A percentile compares a stretch with the other conserved stretches of the same genome.
These are phyloP conservation scores for Blastobotrys petasosporus DNA, from an alignment of 1,139 yeast genomes.

Conservation along the genomic window DNA sequence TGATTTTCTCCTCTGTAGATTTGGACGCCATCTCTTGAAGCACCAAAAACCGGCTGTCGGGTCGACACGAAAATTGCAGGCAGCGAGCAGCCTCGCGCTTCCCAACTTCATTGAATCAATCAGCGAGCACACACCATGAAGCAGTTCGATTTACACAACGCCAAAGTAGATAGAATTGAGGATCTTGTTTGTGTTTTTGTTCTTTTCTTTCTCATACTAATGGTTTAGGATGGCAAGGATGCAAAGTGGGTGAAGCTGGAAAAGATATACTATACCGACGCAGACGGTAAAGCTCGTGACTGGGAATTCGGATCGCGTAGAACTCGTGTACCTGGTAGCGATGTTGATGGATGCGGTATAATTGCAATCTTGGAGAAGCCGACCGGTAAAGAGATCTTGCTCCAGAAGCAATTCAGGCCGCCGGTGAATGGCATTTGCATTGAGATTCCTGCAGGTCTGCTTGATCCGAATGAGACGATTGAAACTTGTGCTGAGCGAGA, in stretches of 20 bases:
- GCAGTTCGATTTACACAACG: slow-evolving; percentile 26
- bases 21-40: too few species aligned
- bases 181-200: slow-evolving; percentile 26
- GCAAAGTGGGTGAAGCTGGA: slow-evolving; percentile 56
- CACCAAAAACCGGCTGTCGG: too few species aligned
- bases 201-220: slow-evolving; percentile 1
- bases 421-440: slow-evolving; percentile 84
- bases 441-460: slow-evolving; percentile 91
- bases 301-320: slow-evolving; percentile 92
- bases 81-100: neutral
- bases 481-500: slow-evolving; percentile 83
- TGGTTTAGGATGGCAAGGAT: slow-evolving; percentile 32
- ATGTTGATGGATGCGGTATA: slow-evolving; percentile 78
- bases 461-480: slow-evolving; percentile 76
- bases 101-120: neutral
- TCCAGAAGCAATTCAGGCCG: slow-evolving; percentile 88
- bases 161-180: slow-evolving; percentile 31
- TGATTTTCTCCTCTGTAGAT: too few species aligned
- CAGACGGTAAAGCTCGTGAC: slow-evolving; percentile 41
- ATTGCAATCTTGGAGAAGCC: slow-evolving; percentile 59
- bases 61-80: too few species aligned
- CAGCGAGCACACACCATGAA: slow-evolving; percentile 1
- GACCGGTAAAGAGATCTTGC: slow-evolving; percentile 51
- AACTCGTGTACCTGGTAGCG: slow-evolving; percentile 62
- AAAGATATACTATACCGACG: slow-evolving; percentile 53